Evolutionary conservation across 2,329 filamentous ascomycete species (phyloP), one percentile per base, ranked within the genome.

Genomic region (Teratosphaeria zuluensis): DNA sequence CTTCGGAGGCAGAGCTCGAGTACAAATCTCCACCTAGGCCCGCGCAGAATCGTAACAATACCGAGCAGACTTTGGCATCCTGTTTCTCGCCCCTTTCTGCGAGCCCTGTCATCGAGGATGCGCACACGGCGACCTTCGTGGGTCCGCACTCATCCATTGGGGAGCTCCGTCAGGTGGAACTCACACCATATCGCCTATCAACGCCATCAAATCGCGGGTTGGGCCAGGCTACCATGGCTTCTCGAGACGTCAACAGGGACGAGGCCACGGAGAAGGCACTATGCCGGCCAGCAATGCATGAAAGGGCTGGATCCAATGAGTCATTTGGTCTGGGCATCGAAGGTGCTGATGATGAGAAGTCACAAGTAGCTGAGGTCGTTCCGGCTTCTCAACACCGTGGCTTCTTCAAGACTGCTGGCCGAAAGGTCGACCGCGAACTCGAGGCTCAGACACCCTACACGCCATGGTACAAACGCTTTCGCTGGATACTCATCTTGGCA

Each of bases 21-120:
- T 64, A 53, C 48, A 54, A 57, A 48, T 28, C 35, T 53, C 24
- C 55, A 38, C 16, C 61, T 56, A 24, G 59, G 24, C 51, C 58
- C 58, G 33, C 42, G 21, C 32, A 32, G 28, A 46, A 33, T 12
- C 59, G 59, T 5, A 56, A 56, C 21, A 55, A 55, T 38, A 65
- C 63, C 1, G 65, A 63, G 1, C 61, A 64, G 46, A 60, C 66
- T 4, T 54, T 64, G 19, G 57, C 54, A n/a, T 68, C 64, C 2
- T 48, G 63, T 7, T 61, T 66, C 42, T 69, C 68, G 11, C 68
- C 69, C 12, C 53, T 69, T 9, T 66, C 68, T 42, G 62, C 66
- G 12, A 69, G 68, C 1, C 70, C 69, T 6, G 57, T 66, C 9
- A 58, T 72, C 16, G 65, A 69, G 52, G 57, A 69, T 33, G 70